Evolutionary conservation across 2,329 filamentous ascomycete species (phyloP).

Genomic region (Sporothrix mexicana): DNA sequence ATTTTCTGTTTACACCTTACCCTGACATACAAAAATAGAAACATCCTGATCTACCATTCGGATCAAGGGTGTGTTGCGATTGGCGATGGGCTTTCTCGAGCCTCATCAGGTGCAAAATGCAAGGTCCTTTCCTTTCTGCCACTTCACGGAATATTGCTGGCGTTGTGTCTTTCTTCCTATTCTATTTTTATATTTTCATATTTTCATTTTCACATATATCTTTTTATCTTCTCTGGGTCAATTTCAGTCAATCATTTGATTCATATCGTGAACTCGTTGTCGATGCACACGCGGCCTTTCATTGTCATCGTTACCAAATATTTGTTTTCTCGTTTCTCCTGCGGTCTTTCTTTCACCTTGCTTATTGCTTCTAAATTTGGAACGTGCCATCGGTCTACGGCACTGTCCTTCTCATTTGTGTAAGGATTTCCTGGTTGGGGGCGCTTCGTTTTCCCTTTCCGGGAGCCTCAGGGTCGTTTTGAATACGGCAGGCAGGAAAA

Average conservation of each 20-base stretch:
- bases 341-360: not conserved
- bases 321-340: not conserved
- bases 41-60: not conserved
- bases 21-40: not conserved
- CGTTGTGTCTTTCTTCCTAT: not conserved
- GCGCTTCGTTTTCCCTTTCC: not conserved
- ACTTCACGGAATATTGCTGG: not conserved
- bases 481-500: not conserved
- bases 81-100: not conserved
- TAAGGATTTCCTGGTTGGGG: not conserved
- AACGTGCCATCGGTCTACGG: not conserved
- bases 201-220: no score
- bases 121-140: not conserved
- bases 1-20: no score
- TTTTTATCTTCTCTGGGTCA: not conserved
- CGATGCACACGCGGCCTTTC: not conserved
- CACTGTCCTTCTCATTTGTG: not conserved
- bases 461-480: slow-evolving; percentile 17
- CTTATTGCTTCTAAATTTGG: slow-evolving; percentile 17
- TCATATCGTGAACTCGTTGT: not conserved
- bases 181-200: not conserved
- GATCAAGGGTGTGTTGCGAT: not conserved
- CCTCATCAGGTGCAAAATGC: not conserved
- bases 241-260: not conserved
- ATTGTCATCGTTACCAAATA: not conserved